Percentiles rank a stretch among this genome's conserved stretches.
phyloP scores from a whole-genome alignment of 208 protist species.

The Acanthamoeba healyi region DNA sequence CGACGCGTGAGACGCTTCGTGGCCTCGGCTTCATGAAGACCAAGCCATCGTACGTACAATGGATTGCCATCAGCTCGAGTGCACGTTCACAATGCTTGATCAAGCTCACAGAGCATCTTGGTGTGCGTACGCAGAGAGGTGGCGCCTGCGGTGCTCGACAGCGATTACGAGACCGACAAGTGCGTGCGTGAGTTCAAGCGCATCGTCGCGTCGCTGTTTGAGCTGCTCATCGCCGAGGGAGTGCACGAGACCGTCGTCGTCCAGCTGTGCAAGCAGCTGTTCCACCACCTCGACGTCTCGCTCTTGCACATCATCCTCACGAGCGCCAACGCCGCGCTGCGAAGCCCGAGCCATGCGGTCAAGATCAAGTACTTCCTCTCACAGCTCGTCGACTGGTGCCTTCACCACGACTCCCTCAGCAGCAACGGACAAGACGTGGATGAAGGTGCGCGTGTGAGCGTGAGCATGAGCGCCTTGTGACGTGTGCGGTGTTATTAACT shows the following conservation, averaged over 20 bases:
- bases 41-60: not conserved
- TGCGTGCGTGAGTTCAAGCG: constrained; percentile 35
- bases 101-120: not conserved
- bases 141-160: not conserved
- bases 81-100: not conserved
- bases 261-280: constrained; percentile 62
- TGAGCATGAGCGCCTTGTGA: too few relatives aligned
- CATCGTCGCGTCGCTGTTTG: constrained; percentile 13
- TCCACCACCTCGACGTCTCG: constrained; percentile 34
- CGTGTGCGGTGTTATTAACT: too few relatives aligned
- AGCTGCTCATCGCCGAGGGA: constrained; percentile 15
- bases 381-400: constrained; percentile 53
- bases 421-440: not conserved
- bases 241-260: constrained; percentile 7
- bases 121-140: not conserved
- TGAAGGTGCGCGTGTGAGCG: not conserved
- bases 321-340: not conserved
- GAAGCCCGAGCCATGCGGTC: not conserved
- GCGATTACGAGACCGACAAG: not conserved
- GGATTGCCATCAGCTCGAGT: not conserved
- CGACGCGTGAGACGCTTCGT: not conserved
- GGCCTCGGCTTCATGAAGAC: not conserved
- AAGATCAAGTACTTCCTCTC: constrained; percentile 71
- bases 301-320: constrained; percentile 13
- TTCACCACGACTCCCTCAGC: not conserved